Evolutionary conservation across 1,139 yeast species (phyloP).

Genomic region (Taphrina flavorubra): DNA sequence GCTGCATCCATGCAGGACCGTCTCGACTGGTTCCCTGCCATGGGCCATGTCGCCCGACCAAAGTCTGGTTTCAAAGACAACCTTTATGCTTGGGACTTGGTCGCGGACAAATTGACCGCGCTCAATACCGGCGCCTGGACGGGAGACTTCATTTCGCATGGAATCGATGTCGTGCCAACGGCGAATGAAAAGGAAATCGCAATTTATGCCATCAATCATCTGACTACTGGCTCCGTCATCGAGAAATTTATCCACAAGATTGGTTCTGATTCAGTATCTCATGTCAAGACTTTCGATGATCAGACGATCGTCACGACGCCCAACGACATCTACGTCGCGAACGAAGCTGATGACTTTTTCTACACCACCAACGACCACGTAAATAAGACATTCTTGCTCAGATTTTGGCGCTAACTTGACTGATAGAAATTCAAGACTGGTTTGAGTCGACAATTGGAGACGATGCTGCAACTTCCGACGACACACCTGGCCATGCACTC

Average conservation of each 20-base stretch:
- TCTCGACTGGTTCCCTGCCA: constrained; percentile 36
- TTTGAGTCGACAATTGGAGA: constrained; percentile 20
- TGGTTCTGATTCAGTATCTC: constrained; percentile 15
- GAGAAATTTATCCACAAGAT: constrained; percentile 37
- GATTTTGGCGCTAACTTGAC: too few species aligned
- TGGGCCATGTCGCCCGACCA: constrained; percentile 22
- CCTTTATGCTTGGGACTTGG: constrained; percentile 36
- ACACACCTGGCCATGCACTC: constrained; percentile 34
- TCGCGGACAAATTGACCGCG: constrained; percentile 23
- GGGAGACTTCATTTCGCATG: constrained; percentile 28
- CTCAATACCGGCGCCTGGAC: constrained; percentile 7
- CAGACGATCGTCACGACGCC: constrained; percentile 27
- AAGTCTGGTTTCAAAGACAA: constrained; percentile 27
- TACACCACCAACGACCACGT: constrained; percentile 38
- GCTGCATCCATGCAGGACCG: constrained; percentile 32
- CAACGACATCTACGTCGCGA: constrained; percentile 35
- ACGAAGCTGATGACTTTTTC: constrained; percentile 33
- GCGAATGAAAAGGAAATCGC: constrained; percentile 17
- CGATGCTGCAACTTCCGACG: constrained; percentile 35
- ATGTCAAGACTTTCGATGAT: constrained; percentile 33
- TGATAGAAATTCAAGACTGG: constrained; percentile 25
- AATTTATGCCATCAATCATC: constrained; percentile 36
- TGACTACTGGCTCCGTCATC: constrained; percentile 31
- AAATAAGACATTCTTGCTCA: background rate
- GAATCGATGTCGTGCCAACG: constrained; percentile 33